Base-by-base conservation (phyloP, 2,329 filamentous ascomycete genomes). In the Fusarium decemcellulare region DNA sequence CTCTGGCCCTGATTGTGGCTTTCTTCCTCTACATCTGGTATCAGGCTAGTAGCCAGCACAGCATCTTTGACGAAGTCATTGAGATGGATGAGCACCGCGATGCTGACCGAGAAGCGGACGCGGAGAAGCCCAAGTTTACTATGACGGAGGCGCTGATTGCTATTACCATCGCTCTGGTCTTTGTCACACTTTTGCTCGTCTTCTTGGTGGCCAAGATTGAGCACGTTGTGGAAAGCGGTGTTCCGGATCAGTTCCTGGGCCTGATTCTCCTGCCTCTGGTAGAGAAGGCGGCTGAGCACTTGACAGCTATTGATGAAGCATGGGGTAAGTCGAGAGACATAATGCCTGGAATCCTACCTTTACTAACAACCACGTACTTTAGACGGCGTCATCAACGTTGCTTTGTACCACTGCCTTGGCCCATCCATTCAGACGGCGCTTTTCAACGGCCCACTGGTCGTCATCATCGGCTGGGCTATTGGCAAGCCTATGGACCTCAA, bases 381-480 rank as follows among this genome's bases (percentile, higher is more conserved):
- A 77, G 88, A 90, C 63, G 86, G 88, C 32, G 85, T 87, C 51
- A 91, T 92, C 78, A 92, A 92, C 73, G 88, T 92, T 68, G 90
- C 91, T 0, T 82, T 93, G 11, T 91, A 90, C 56, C 92, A 94
- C 74, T 91, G 92, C 57, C 85, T 94, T 10, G 92, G 90, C 6
- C 90, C 91, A 4, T 92, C 90, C 2, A 91, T 94, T 59, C 92
- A 94, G 74, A 94, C 92, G 0, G 91, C 92, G 0, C 84, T 94
- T 3, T 87, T 94, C 77, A 94, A 94, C 75, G 91, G 89, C 0
- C 92, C 92, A 2, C 84, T 94, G 3, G 89, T 92, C 10, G 88
- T 94, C 27, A 81, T 94, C 29, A 87, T 93, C 29, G 90, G 89
- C 9, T 94, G 92, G 92, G 87, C 88, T 8, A 80, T 93, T 15